Base-by-base conservation (phyloP, 805 yeast genomes). In the Tetrapisispora phaffii region DNA sequence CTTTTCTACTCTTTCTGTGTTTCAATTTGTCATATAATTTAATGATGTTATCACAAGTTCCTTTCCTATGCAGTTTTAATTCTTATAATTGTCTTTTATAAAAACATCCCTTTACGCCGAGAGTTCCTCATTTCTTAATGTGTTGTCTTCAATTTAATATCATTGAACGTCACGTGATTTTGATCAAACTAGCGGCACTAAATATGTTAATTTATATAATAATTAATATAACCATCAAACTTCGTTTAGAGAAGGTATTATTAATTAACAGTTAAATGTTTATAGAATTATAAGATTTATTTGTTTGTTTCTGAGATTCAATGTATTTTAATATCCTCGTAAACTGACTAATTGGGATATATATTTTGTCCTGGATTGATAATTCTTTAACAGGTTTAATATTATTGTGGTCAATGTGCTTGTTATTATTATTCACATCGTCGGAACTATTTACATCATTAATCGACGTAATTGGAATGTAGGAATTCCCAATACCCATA, bases 271-370 rank as follows among this genome's bases (percentile, higher is more conserved):
- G 13, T 38, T 38, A 38, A 26, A 38, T 5, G 13, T 26, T 38
- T 26, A 38, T 38, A 4, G 23, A 17, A 2, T 9, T 5, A 38
- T 38, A 38, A 13, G 12, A 3, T 4, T 22, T 9, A 26, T 26
- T 38, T 17, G 16, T 9, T 6, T 16, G 12, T 19, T 26, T 26
- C 28, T 38, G 41, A 6, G 22, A 19, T 20, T 38, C 67, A 45
- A 89, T 80, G 57, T 84, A 89, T 32, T 68, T 74, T 58, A 87
- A 66, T 0, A 95, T 84, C 48, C 96, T 72, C 43, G 76, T 72
- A 58, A 87, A 86, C 60, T 80, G 82, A 53, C 73, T 48, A 20
- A 56, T 35, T 2, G 62, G 66, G 19, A 38, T 17, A 9, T 23
- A 28, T 17, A 38, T 38, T 17, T 38, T 38, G 26, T 38, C 39